A percentile compares a stretch with the other conserved stretches of the same genome.
phyloP scores from a whole-genome alignment of 2,329 filamentous ascomycete species.

The Pseudonectria buxi region DNA sequence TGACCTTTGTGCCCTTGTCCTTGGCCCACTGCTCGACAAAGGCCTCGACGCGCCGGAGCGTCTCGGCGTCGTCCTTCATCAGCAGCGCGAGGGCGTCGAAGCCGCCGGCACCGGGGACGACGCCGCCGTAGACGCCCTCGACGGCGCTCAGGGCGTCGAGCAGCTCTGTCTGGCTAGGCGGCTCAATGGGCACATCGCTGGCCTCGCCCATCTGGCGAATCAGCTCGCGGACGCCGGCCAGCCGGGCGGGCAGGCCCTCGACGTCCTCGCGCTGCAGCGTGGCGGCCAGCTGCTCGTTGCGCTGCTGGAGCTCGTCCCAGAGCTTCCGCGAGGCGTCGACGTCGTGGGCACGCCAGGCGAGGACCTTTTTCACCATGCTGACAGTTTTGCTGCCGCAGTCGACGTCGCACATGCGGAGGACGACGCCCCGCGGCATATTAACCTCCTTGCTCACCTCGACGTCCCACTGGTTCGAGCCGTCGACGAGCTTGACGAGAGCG shows the following conservation, averaged over 20 bases:
- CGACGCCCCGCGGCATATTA: slow-evolving; percentile 63
- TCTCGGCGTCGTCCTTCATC: slow-evolving; percentile 64
- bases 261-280: slow-evolving; percentile 49
- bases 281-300: slow-evolving; percentile 64
- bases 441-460: slow-evolving; percentile 66
- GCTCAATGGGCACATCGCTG: slow-evolving; percentile 83
- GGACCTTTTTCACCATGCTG: slow-evolving; percentile 88
- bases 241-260: slow-evolving; percentile 38
- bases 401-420: slow-evolving; percentile 90
- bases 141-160: slow-evolving; percentile 68
- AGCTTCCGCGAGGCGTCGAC: slow-evolving; percentile 57
- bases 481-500: slow-evolving; percentile 58
- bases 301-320: slow-evolving; percentile 67
- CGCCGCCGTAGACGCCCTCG: slow-evolving; percentile 78
- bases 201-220: slow-evolving; percentile 70
- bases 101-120: slow-evolving; percentile 89
- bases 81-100: slow-evolving; percentile 84
- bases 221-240: slow-evolving; percentile 48
- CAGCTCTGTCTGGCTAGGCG: slow-evolving; percentile 73
- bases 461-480: slow-evolving; percentile 66
- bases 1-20: slow-evolving; percentile 55
- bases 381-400: slow-evolving; percentile 91
- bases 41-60: slow-evolving; percentile 50
- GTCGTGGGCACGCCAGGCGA: slow-evolving; percentile 69
- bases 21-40: slow-evolving; percentile 61